Conservation (phyloP, 139 green algal species). For the Chlorella sp. region DNA sequence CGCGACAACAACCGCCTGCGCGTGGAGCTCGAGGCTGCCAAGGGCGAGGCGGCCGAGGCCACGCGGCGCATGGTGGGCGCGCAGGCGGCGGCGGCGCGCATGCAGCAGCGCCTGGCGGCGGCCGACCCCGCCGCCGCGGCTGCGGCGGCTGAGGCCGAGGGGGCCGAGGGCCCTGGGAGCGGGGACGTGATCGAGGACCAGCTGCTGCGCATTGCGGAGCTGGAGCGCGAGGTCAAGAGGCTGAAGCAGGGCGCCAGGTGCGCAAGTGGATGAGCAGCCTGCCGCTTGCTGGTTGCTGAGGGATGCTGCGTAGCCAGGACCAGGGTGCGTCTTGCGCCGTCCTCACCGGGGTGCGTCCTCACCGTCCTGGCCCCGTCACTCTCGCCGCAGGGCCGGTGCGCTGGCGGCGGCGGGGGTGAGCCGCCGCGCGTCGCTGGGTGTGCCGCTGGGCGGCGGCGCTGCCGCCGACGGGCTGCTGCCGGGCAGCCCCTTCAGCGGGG, state of each 20-base stretch:
- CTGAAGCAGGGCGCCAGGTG: constrained; percentile 42
- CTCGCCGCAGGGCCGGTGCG: too few species aligned
- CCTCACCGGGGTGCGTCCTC: too few species aligned
- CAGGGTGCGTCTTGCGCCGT: too few species aligned
- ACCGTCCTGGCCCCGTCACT: too few species aligned
- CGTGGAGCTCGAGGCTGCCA: constrained; percentile 48
- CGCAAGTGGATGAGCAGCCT: too few species aligned
- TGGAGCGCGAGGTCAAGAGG: constrained; percentile 64
- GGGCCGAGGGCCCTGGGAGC: background rate
- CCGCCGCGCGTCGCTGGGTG: too few species aligned
- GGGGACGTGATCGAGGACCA: constrained; percentile 27
- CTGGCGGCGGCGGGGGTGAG: too few species aligned
- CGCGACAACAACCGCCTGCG: constrained; percentile 58
- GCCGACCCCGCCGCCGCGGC: background rate
- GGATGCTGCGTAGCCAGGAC: too few species aligned
- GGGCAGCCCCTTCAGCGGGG: background rate
- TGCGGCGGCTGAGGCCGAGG: background rate
- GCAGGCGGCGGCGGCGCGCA: constrained; percentile 31
- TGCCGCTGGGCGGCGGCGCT: background rate
- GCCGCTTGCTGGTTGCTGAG: background rate
- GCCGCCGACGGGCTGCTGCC: background rate
- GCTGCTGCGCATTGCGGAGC: constrained; percentile 56
- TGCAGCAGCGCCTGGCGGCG: constrained; percentile 36
- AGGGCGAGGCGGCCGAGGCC: constrained; percentile 29
- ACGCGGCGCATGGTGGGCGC: constrained; percentile 33